phyloP scores from a whole-genome alignment of 1,284 basidiomycete genomes.

The Cryptococcus sp. region DNA sequence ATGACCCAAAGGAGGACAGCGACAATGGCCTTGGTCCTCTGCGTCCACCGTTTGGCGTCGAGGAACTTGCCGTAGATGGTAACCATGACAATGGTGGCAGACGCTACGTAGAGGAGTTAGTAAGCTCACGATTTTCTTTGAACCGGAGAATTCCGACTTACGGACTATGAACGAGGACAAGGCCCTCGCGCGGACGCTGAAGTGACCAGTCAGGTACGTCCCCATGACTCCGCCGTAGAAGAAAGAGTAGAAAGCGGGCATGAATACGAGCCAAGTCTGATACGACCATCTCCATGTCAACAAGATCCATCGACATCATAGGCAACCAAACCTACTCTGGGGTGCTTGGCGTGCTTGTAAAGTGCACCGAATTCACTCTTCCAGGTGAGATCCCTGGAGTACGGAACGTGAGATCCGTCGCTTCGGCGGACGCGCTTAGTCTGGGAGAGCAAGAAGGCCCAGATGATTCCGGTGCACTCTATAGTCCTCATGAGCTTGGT shows the following conservation, averaged over 20 bases:
- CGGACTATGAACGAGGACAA: constrained; percentile 38
- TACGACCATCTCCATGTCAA: background rate
- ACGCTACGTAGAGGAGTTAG: constrained; percentile 9
- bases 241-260: constrained; percentile 37
- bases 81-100: constrained; percentile 19
- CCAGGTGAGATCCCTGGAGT: constrained; percentile 22
- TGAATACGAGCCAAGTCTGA: constrained; percentile 27
- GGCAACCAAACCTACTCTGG: constrained; percentile 17
- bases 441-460: constrained; percentile 27
- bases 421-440: constrained; percentile 29
- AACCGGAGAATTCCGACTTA: constrained; percentile 11
- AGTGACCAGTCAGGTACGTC: constrained; percentile 39
- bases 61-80: constrained; percentile 25
- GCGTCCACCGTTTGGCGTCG: constrained; percentile 24
- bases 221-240: constrained; percentile 33
- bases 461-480: constrained; percentile 28
- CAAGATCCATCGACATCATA: background rate
- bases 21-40: constrained; percentile 21
- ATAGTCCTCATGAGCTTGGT: constrained; percentile 5
- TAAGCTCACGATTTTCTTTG: background rate
- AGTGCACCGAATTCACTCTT: constrained; percentile 25
- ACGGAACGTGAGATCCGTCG: constrained; percentile 33
- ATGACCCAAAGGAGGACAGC: constrained; percentile 28
- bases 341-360: constrained; percentile 16
- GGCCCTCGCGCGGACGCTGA: constrained; percentile 38